Percentiles rank a stretch among this genome's conserved stretches.
Conservation (phyloP, 78 protist genomes). For the Dictyostelium intermedium region DNA sequence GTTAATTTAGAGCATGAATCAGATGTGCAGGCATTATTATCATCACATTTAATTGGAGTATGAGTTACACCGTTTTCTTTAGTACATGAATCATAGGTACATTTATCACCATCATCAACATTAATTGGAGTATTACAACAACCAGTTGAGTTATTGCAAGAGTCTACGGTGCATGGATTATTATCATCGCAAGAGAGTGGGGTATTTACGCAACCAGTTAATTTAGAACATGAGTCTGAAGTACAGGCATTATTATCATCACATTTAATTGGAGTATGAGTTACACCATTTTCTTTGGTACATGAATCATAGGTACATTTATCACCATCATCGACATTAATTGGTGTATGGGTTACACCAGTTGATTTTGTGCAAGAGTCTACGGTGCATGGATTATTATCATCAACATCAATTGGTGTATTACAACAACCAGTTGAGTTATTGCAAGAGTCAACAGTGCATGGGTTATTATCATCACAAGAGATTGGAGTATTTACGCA, state of each 20-base stretch:
- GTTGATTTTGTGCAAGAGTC: constrained; percentile 27
- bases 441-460: constrained; percentile 14
- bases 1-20: neutral
- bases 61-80: neutral
- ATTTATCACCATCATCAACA: constrained; percentile 25
- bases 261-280: neutral
- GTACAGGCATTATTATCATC: constrained; percentile 23
- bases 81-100: constrained; percentile 24
- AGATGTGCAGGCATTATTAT: neutral
- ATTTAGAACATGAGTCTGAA: neutral
- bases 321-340: neutral
- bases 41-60: constrained; percentile 13
- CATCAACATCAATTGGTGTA: neutral
- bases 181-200: constrained; percentile 54
- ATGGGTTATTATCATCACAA: constrained; percentile 3
- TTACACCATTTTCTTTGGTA: neutral
- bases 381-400: neutral
- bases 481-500: constrained; percentile 36
- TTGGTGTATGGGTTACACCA: neutral
- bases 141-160: neutral
- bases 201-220: neutral
- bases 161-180: constrained; percentile 38
- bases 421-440: neutral
- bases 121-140: neutral
- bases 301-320: neutral